A percentile compares a stretch with the other conserved stretches of the same genome.
Conservation (phyloP, 202 grass and related monocot species). For the Saccharum hybrid region DNA sequence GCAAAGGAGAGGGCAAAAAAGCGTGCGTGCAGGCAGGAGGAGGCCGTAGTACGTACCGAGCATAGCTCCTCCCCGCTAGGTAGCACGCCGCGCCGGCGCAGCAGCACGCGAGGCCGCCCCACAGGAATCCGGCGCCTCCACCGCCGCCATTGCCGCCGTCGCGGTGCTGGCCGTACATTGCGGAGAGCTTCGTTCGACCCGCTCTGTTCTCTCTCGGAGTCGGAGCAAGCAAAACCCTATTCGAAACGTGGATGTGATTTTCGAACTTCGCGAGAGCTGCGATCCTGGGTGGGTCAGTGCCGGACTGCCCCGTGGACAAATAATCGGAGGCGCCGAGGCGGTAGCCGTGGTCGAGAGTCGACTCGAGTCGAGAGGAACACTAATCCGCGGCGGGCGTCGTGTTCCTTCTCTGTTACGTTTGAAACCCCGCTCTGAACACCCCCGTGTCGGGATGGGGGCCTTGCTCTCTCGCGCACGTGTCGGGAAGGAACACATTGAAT, state of each 20-base stretch:
- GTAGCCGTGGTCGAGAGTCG: too few relatives aligned
- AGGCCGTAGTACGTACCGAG: not conserved
- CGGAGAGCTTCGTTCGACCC: not conserved
- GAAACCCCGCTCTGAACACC: not conserved
- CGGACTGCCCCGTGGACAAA: not conserved
- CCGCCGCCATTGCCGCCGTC: not conserved
- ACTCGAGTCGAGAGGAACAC: not conserved
- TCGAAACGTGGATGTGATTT: not conserved
- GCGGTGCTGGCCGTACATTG: not conserved
- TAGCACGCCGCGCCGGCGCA: not conserved
- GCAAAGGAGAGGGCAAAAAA: not conserved
- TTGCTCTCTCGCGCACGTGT: too few relatives aligned
- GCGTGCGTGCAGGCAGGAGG: not conserved
- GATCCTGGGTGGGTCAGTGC: too few relatives aligned
- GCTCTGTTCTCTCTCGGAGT: not conserved
- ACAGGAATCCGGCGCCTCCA: not conserved
- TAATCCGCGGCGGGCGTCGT: not conserved
- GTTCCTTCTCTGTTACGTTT: not conserved
- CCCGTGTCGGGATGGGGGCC: too few relatives aligned
- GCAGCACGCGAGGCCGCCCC: not conserved
- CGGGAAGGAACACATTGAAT: too few relatives aligned
- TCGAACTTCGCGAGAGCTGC: too few relatives aligned
- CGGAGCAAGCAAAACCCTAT: not conserved
- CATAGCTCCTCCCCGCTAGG: not conserved
- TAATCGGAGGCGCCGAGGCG: too few relatives aligned